Evolutionary conservation across 768 basidiomycete genomes (phyloP).

Genomic region (Panaeolus papilionaceus): DNA sequence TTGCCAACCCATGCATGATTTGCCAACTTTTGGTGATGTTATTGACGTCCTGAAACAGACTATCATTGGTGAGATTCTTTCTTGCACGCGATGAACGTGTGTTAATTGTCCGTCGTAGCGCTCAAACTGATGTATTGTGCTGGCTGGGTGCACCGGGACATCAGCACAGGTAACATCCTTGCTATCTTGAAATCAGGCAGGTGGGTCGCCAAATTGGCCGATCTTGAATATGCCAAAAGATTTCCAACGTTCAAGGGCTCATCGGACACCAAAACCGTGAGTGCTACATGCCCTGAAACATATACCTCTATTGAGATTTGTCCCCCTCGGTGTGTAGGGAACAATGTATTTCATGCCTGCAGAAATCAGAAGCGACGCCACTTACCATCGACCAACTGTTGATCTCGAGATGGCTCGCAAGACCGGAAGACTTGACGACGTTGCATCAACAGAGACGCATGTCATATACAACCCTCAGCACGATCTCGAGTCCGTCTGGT

Average conservation of each 20-base stretch:
- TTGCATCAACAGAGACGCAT: constrained; percentile 6
- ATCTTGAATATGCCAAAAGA: constrained; percentile 25
- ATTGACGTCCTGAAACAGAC: constrained; percentile 15
- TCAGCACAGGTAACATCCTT: constrained; percentile 25
- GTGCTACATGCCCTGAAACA: neutral
- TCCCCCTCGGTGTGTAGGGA: constrained; percentile 18
- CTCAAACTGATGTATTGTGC: constrained; percentile 25
- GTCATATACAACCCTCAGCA: constrained; percentile 19
- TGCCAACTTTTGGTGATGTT: constrained; percentile 18
- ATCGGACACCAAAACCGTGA: constrained; percentile 24
- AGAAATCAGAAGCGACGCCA: constrained; percentile 18
- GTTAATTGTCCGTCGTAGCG: constrained; percentile 7
- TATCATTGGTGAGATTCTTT: constrained; percentile 11
- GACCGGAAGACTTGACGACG: neutral
- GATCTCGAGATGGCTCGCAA: too few species aligned
- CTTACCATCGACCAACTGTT: neutral
- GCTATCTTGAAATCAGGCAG: neutral
- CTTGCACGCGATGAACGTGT: too few species aligned
- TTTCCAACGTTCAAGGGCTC: constrained; percentile 8
- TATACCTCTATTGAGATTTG: neutral
- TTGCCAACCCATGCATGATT: constrained; percentile 11
- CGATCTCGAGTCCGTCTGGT: constrained; percentile 22
- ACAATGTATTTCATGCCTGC: constrained; percentile 26
- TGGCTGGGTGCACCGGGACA: constrained; percentile 28
- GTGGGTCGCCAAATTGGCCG: constrained; percentile 20